A percentile compares a stretch with the other conserved stretches of the same genome.
Conservation (phyloP, 495 filamentous ascomycete species). For the Penicillium manginii region DNA sequence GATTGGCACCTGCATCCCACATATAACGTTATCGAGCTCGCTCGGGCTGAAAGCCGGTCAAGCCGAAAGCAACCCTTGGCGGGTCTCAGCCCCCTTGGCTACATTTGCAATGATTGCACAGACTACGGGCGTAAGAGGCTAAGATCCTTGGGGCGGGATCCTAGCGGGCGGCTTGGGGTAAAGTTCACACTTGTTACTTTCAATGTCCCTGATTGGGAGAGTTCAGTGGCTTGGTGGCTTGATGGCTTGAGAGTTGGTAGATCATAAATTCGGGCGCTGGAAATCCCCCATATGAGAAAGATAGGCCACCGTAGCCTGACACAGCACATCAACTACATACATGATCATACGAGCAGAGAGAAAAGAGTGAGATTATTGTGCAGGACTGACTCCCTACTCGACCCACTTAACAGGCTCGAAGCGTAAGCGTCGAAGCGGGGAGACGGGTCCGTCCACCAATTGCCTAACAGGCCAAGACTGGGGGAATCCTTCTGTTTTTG, state of each 20-base stretch:
- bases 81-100: slow-evolving; percentile 11
- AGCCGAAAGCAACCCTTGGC: slow-evolving; percentile 7
- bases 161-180: slow-evolving; percentile 2
- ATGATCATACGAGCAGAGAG: not conserved
- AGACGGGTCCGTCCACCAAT: not conserved
- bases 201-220: not conserved
- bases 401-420: slow-evolving; percentile 7
- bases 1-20: slow-evolving; percentile 9
- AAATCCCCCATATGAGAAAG: not conserved
- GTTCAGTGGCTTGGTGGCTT: slow-evolving; percentile 5
- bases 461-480: slow-evolving; percentile 1
- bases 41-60: slow-evolving; percentile 5
- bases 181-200: not conserved
- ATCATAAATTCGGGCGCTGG: not conserved
- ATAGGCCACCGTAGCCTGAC: not conserved
- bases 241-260: not conserved
- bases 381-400: not conserved
- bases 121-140: not conserved
- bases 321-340: not conserved
- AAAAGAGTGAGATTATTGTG: slow-evolving; percentile 2
- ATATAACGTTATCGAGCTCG: slow-evolving; percentile 7
- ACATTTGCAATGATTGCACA: not conserved
- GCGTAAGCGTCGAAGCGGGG: slow-evolving; percentile 4
- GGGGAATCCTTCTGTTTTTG: not conserved
- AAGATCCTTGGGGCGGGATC: slow-evolving; percentile 2